phyloP scores from a whole-genome alignment of 495 filamentous ascomycete species.

The Penicillium cosmopolitanum region DNA sequence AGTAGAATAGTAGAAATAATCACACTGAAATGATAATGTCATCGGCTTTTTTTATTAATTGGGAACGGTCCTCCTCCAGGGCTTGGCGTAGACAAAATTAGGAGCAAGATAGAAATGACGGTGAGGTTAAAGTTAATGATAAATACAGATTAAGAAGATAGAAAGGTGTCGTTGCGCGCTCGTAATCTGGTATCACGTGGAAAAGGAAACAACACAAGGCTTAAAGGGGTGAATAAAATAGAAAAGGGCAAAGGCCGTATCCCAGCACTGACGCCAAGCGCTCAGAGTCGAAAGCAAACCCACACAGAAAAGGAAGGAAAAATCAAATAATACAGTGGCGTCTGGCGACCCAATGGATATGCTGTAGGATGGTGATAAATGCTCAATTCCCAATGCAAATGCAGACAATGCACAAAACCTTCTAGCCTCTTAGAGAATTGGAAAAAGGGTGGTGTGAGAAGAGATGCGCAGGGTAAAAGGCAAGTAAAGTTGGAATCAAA shows the following conservation, averaged over 20 bases:
- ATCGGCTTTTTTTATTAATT: background rate
- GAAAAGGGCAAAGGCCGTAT: slow-evolving; percentile 19
- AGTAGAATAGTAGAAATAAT: too few relatives aligned
- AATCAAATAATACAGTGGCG: slow-evolving; percentile 27
- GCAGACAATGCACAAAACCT: slow-evolving; percentile 14
- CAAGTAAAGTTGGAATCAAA: background rate
- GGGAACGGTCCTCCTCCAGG: background rate
- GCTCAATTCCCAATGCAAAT: slow-evolving; percentile 38
- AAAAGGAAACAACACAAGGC: slow-evolving; percentile 17
- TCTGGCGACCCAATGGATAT: slow-evolving; percentile 31
- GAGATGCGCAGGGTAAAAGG: background rate
- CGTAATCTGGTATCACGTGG: slow-evolving; percentile 46
- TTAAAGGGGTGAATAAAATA: slow-evolving; percentile 15
- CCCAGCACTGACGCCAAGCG: slow-evolving; percentile 38
- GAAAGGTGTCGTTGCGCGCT: slow-evolving; percentile 33
- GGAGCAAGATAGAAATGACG: slow-evolving; percentile 10
- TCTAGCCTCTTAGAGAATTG: background rate
- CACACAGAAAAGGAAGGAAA: slow-evolving; percentile 21
- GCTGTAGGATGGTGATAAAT: slow-evolving; percentile 34
- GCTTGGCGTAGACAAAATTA: background rate
- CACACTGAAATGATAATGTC: too few relatives aligned
- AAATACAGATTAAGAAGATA: slow-evolving; percentile 42
- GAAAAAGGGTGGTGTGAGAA: slow-evolving; percentile 14
- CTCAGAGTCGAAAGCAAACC: slow-evolving; percentile 21
- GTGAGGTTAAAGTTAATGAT: slow-evolving; percentile 26